Evolutionary conservation across 768 basidiomycete genomes (phyloP).

Genomic region (Lactarius hatsudake): DNA sequence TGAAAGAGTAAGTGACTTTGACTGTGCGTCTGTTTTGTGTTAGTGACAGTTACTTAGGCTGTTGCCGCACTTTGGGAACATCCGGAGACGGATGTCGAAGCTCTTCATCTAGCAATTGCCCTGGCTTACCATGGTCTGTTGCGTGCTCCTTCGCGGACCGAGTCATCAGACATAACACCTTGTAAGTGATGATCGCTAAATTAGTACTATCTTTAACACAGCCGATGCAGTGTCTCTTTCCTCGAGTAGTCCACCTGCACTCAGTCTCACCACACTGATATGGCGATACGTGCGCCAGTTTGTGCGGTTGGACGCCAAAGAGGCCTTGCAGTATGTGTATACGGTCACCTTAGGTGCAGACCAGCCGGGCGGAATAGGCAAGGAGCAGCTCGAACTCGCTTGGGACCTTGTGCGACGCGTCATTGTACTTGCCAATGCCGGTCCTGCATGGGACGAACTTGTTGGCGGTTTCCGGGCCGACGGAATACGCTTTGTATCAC

Average conservation of each 20-base stretch:
- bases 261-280: slow-evolving; percentile 80
- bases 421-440: slow-evolving; percentile 73
- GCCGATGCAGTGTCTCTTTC: slow-evolving; percentile 60
- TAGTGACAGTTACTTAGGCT: slow-evolving; percentile 50
- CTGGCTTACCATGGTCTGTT: slow-evolving; percentile 92
- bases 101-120: slow-evolving; percentile 89
- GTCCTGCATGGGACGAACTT: slow-evolving; percentile 86
- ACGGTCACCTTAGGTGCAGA: slow-evolving; percentile 78
- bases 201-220: not conserved
- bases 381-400: slow-evolving; percentile 77
- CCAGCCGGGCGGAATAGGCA: slow-evolving; percentile 65
- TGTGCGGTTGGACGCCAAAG: slow-evolving; percentile 87
- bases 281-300: slow-evolving; percentile 94
- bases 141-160: slow-evolving; percentile 74
- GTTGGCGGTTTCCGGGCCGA: slow-evolving; percentile 91
- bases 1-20: slow-evolving; percentile 61
- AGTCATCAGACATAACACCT: slow-evolving; percentile 81
- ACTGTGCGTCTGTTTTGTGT: not conserved
- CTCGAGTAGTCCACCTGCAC: slow-evolving; percentile 62
- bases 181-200: slow-evolving; percentile 43
- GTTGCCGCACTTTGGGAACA: slow-evolving; percentile 89
- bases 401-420: slow-evolving; percentile 80
- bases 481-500: slow-evolving; percentile 81
- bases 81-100: slow-evolving; percentile 84
- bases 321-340: slow-evolving; percentile 93